These are phyloP conservation scores for Tetracladium setigerum DNA, from an alignment of 495 filamentous ascomycete species.

Conservation along the genomic window DNA sequence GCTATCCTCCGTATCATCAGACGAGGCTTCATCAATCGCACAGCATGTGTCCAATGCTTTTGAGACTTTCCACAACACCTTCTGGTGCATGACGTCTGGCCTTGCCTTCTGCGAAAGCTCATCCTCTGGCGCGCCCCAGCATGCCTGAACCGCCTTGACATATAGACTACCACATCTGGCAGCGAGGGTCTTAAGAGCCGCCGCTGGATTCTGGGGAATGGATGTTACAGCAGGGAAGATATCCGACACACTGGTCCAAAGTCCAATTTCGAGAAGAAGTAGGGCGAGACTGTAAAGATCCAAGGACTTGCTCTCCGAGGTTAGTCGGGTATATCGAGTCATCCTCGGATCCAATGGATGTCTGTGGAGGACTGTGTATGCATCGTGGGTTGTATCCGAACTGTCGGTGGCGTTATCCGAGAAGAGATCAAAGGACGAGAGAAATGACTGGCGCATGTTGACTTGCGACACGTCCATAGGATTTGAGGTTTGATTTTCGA, in stretches of 20 bases:
- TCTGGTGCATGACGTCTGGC: slow-evolving; percentile 30
- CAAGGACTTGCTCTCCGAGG: slow-evolving; percentile 49
- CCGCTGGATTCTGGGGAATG: slow-evolving; percentile 19
- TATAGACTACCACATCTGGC: slow-evolving; percentile 71
- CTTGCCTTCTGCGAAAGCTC: slow-evolving; percentile 32
- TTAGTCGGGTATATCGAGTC: slow-evolving; percentile 41
- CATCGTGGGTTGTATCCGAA: slow-evolving; percentile 14
- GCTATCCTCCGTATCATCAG: slow-evolving; percentile 14
- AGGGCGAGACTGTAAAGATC: slow-evolving; percentile 84
- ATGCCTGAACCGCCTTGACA: slow-evolving; percentile 72
- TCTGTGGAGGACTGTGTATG: slow-evolving; percentile 49
- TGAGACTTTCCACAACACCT: slow-evolving; percentile 32
- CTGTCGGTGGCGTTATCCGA: slow-evolving; percentile 49
- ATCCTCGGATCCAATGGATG: slow-evolving; percentile 68
- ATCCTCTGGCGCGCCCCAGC: slow-evolving; percentile 68
- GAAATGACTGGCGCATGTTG: slow-evolving; percentile 65
- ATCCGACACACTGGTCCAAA: slow-evolving; percentile 73
- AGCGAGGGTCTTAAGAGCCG: slow-evolving; percentile 49
- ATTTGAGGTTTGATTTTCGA: slow-evolving; percentile 44
- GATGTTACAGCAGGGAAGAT: slow-evolving; percentile 33
- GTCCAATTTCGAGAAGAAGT: slow-evolving; percentile 75
- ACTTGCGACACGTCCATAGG: slow-evolving; percentile 37
- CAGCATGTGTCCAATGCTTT: slow-evolving; percentile 34
- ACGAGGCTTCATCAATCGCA: slow-evolving; percentile 27
- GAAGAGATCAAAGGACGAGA: slow-evolving; percentile 78